phyloP scores from a whole-genome alignment of 768 basidiomycete genomes.

The Pulveroboletus sp. region DNA sequence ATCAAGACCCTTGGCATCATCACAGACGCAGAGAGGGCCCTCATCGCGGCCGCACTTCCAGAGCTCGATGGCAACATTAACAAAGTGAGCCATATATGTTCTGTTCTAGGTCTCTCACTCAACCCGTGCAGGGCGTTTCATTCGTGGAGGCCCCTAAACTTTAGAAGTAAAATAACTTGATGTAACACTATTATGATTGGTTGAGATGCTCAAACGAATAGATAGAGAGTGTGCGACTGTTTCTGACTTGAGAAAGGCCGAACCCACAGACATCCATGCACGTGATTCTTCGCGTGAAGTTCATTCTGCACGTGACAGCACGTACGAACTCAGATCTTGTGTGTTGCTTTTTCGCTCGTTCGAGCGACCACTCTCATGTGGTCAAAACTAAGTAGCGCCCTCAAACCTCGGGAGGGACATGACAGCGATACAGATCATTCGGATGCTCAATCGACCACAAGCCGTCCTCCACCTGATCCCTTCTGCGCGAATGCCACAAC shows the following conservation, averaged over 20 bases:
- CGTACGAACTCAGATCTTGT: not conserved
- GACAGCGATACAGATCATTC: constrained; percentile 19
- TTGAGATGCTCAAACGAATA: constrained; percentile 6
- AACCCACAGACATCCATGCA: no score
- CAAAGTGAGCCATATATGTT: constrained; percentile 43
- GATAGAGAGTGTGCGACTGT: not conserved
- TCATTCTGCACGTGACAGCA: constrained; percentile 27
- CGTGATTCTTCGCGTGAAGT: constrained; percentile 28
- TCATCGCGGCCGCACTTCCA: constrained; percentile 75
- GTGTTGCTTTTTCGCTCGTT: not conserved
- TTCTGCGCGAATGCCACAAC: constrained; percentile 70
- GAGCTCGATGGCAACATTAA: constrained; percentile 73
- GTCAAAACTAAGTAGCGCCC: constrained; percentile 55
- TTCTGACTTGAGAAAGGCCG: not conserved
- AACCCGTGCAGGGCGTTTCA: constrained; percentile 19
- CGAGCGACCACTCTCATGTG: constrained; percentile 40
- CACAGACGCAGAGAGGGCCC: constrained; percentile 64
- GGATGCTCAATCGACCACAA: constrained; percentile 24
- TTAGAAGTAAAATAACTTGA: constrained; percentile 7
- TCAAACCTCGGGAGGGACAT: constrained; percentile 39
- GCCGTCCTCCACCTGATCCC: constrained; percentile 56
- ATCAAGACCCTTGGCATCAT: constrained; percentile 78
- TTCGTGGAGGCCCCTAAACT: constrained; percentile 28
- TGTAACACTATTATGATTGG: not conserved
- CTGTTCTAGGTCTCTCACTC: not conserved